Evolutionary conservation across 768 basidiomycete species (phyloP).

Genomic region (Piloderma croceum): DNA sequence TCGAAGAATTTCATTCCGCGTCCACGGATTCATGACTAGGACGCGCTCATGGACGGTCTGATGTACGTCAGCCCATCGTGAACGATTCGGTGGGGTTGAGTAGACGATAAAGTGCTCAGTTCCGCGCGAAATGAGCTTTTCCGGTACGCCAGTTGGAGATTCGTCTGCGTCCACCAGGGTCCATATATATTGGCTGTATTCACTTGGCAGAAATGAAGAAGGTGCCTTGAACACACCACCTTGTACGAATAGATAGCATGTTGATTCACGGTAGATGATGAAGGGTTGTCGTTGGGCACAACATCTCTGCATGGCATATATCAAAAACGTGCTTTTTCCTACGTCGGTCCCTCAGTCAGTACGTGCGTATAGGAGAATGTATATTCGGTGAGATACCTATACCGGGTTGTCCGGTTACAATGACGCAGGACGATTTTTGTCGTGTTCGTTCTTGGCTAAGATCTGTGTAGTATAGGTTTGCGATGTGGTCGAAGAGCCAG

Average conservation of each 20-base stretch:
- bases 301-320: slow-evolving; percentile 13
- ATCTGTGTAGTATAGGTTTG: too few species aligned
- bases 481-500: too few species aligned
- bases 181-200: slow-evolving; percentile 9
- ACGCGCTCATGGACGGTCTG: slow-evolving; percentile 4
- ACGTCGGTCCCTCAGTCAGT: too few species aligned
- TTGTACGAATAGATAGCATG: slow-evolving; percentile 14
- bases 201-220: slow-evolving; percentile 7
- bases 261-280: slow-evolving; percentile 7
- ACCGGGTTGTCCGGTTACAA: too few species aligned
- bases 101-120: slow-evolving; percentile 13
- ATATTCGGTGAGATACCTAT: too few species aligned
- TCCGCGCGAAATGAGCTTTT: slow-evolving; percentile 8
- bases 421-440: too few species aligned
- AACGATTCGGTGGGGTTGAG: slow-evolving; percentile 7
- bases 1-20: slow-evolving; percentile 11
- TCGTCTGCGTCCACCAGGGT: slow-evolving; percentile 15
- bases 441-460: too few species aligned
- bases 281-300: slow-evolving; percentile 14
- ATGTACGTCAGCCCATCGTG: slow-evolving; percentile 9
- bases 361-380: too few species aligned
- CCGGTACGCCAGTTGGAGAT: slow-evolving; percentile 7
- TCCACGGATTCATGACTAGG: slow-evolving; percentile 12
- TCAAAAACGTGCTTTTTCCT: slow-evolving; percentile 15
- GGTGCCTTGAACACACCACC: slow-evolving; percentile 15